These are phyloP conservation scores for Pseudoneurospora amorphoporcata DNA, from an alignment of 495 filamentous ascomycete species.

Conservation along the genomic window DNA sequence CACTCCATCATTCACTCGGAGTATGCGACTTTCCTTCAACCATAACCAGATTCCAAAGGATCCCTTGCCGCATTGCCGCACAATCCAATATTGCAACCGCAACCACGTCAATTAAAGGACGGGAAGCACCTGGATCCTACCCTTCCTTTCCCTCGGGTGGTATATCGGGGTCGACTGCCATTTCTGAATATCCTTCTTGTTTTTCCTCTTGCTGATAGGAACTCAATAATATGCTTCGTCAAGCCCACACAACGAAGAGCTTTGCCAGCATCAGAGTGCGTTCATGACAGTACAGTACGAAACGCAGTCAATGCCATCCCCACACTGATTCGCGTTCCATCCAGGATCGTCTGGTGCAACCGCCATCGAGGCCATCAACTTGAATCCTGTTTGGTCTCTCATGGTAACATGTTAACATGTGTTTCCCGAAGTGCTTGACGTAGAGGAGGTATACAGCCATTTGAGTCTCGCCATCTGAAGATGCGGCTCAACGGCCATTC, in stretches of 20 bases:
- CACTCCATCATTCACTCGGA: background rate
- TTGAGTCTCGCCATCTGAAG: background rate
- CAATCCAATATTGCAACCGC: background rate
- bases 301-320: background rate
- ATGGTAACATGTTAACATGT: background rate
- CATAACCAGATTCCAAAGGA: background rate
- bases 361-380: background rate
- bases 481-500: background rate
- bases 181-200: background rate
- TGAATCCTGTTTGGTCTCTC: background rate
- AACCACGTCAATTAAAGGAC: background rate
- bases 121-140: background rate
- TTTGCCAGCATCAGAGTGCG: background rate
- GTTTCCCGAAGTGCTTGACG: background rate
- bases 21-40: background rate
- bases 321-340: background rate
- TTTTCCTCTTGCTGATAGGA: background rate
- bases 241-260: background rate
- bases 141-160: background rate
- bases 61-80: background rate
- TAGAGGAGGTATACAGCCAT: background rate
- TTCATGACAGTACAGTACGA: background rate
- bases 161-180: background rate
- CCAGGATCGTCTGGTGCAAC: background rate
- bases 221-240: background rate